Evolutionary conservation across 306 rosid genomes (phyloP).

Genomic region (Inga leiocalycina): DNA sequence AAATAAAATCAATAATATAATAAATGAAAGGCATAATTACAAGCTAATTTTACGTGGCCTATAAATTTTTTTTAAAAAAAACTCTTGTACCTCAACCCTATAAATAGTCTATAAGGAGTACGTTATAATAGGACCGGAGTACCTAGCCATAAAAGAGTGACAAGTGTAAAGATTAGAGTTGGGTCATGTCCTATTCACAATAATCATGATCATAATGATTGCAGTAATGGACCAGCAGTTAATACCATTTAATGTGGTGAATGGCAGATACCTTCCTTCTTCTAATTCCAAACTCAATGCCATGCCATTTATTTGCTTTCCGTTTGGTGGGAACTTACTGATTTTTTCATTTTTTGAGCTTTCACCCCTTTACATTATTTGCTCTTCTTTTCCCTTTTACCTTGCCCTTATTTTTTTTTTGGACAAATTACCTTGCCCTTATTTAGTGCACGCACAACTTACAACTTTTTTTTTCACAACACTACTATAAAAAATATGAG

Average conservation of each 20-base stretch:
- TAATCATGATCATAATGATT: conserved; percentile 22
- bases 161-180: not conserved
- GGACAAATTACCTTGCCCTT: not conserved
- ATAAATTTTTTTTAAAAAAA: no score
- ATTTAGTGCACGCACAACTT: not conserved
- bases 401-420: not conserved
- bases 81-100: no score
- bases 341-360: not conserved
- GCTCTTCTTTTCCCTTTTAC: not conserved
- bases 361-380: not conserved
- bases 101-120: no score
- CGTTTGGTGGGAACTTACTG: not conserved
- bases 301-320: not conserved
- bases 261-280: conserved; percentile 21
- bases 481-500: no score
- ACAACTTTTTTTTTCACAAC: no score
- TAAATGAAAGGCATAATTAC: no score
- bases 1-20: no score
- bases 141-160: not conserved
- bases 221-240: conserved; percentile 32
- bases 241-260: conserved; percentile 36
- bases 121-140: not conserved
- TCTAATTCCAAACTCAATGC: not conserved
- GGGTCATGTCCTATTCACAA: not conserved
- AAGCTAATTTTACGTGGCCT: no score